These are phyloP conservation scores for Hamigera avellanea DNA, from an alignment of 495 filamentous ascomycete genomes.

Conservation along the genomic window DNA sequence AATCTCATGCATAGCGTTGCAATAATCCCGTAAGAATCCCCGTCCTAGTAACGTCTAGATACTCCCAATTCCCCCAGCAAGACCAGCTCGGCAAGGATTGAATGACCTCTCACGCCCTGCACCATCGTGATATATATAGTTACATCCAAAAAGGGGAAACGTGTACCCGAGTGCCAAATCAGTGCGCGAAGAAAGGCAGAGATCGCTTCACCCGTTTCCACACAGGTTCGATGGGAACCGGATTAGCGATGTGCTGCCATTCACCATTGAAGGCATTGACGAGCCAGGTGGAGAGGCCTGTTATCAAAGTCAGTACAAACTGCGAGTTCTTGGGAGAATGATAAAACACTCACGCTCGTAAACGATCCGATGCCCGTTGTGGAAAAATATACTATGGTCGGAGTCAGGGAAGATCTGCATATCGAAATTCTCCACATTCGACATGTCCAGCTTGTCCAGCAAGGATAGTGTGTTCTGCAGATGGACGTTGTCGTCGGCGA, in stretches of 20 bases:
- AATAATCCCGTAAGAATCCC: slow-evolving; percentile 10
- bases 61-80: slow-evolving; percentile 6
- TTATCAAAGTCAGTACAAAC: slow-evolving; percentile 12
- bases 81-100: slow-evolving; percentile 13
- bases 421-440: slow-evolving; percentile 85
- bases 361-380: slow-evolving; percentile 85
- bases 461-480: slow-evolving; percentile 83
- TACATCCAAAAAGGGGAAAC: too few species aligned
- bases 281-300: slow-evolving; percentile 85
- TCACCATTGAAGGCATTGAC: slow-evolving; percentile 97
- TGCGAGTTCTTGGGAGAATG: slow-evolving; percentile 1
- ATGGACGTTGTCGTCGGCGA: slow-evolving; percentile 94
- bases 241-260: slow-evolving; percentile 64
- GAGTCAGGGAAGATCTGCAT: slow-evolving; percentile 93
- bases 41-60: slow-evolving; percentile 6
- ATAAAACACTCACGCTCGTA: slow-evolving; percentile 68
- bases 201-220: slow-evolving; percentile 16
- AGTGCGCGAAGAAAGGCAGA: slow-evolving; percentile 3
- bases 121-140: too few species aligned
- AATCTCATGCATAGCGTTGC: too few species aligned
- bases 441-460: slow-evolving; percentile 77
- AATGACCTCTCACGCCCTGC: too few species aligned
- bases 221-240: slow-evolving; percentile 42
- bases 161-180: too few species aligned
- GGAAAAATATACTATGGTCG: slow-evolving; percentile 91